Evolutionary conservation across 2,329 filamentous ascomycete species (phyloP), one percentile per base, ranked within the genome.

Genomic region (Tolypocladium guangdongense): DNA sequence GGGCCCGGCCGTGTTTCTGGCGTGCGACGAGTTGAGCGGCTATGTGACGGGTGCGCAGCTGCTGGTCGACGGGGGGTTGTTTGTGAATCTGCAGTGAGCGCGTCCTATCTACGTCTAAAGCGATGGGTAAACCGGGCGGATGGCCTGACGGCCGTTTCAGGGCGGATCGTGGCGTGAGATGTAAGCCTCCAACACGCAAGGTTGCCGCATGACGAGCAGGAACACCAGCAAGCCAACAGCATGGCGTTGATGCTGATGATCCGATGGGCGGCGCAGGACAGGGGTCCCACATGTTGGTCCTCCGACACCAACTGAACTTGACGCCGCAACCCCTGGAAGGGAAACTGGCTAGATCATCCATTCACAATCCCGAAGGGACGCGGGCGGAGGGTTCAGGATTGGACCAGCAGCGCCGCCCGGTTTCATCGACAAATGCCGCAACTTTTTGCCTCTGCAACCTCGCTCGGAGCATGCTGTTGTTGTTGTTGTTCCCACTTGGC

Each of bases 41-140:
- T 93, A 91, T 70, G 86, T 93, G 55, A 92, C 83, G 55, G 90
- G 90, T 0, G 85, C 89, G 18, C 88, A 93, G 69, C 64, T 96
- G 60, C 68, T 96, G 57, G 90, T 96, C 16, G 90, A 96, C 69
- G 91, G 90, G 12, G 90, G 91, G 0, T 68, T 92, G 57, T 96
- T 93, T 75, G 90, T 95, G 18, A 95, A 95, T 69, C 73, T 95
- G 61, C 89, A 93, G 69, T 92, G 70, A 66, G n/a, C 30, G 3
- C 18, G 1, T 30, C n/a, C 12, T 48, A 37, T 20, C 39, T n/a
- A 45, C 16, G 7, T 30, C 14, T 33, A 12, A 35, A 6, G 12
- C 6, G 14, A 14, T 35, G 5, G 33, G 12, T 7, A 16, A 36
- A 18, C 35, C 32, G 32, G 35, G 35, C 35, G 14, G 7, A 7